Conservation (phyloP, 306 rosid species). For the Ziziphus jujuba region DNA sequence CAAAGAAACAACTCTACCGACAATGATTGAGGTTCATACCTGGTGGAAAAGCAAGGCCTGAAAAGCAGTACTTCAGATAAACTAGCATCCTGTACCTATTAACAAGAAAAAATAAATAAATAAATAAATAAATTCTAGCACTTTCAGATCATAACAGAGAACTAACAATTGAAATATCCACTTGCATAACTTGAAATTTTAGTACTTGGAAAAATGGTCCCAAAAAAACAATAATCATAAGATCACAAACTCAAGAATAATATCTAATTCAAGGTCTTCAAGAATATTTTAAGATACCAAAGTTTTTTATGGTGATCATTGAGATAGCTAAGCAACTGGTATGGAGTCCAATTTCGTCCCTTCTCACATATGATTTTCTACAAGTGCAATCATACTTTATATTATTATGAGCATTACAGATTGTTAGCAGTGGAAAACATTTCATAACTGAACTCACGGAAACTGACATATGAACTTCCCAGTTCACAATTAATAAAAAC, state of each 20-base stretch:
- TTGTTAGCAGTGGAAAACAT: too few relatives aligned
- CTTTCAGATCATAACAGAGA: slow-evolving; percentile 22
- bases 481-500: too few relatives aligned
- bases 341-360: neutral
- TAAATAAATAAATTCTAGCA: slow-evolving; percentile 20
- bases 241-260: neutral
- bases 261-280: neutral
- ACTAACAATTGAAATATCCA: slow-evolving; percentile 15
- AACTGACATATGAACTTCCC: too few relatives aligned
- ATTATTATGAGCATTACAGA: too few relatives aligned
- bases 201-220: neutral
- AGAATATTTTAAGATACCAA: neutral
- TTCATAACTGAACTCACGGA: too few relatives aligned
- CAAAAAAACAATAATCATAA: neutral
- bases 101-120: slow-evolving; percentile 24
- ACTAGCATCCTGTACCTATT: slow-evolving; percentile 88
- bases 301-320: too few relatives aligned
- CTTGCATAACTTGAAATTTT: neutral
- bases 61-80: slow-evolving; percentile 94
- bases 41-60: slow-evolving; percentile 96
- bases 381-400: too few relatives aligned
- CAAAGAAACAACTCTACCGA: slow-evolving; percentile 7
- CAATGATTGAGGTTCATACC: slow-evolving; percentile 44
- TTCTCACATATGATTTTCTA: too few relatives aligned
- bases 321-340: neutral